These are phyloP conservation scores for Aplosporella prunicola DNA, from an alignment of 2,329 filamentous ascomycete species.

Conservation along the genomic window DNA sequence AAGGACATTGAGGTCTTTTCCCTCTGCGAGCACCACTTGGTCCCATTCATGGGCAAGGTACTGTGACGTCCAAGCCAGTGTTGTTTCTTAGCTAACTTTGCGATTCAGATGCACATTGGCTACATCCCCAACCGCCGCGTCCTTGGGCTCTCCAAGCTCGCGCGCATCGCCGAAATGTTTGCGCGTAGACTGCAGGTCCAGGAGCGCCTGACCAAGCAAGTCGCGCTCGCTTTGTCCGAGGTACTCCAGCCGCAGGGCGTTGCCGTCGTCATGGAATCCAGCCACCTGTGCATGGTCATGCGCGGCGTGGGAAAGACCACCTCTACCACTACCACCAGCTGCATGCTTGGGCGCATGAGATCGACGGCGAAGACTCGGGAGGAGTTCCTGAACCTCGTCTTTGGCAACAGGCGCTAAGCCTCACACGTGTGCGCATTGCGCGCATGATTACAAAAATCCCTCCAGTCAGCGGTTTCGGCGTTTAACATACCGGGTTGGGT, in stretches of 20 bases:
- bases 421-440: too few relatives aligned
- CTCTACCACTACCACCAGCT: conserved; percentile 85
- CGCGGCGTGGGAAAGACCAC: conserved; percentile 90
- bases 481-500: too few relatives aligned
- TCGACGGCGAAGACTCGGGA: conserved; percentile 87
- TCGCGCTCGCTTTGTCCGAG: conserved; percentile 87
- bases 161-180: conserved; percentile 95
- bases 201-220: conserved; percentile 91
- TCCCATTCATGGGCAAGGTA: conserved; percentile 93
- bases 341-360: conserved; percentile 93
- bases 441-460: too few relatives aligned
- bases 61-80: conserved; percentile 6
- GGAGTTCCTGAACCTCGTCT: conserved; percentile 74
- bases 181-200: conserved; percentile 88
- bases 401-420: conserved; percentile 3
- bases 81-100: conserved; percentile 11
- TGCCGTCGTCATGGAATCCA: conserved; percentile 94
- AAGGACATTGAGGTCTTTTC: conserved; percentile 95
- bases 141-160: conserved; percentile 90
- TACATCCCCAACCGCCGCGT: conserved; percentile 91
- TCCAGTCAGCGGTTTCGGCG: too few relatives aligned
- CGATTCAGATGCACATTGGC: conserved; percentile 83
- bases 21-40: conserved; percentile 93
- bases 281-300: conserved; percentile 98
- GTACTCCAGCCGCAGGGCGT: conserved; percentile 90